These are phyloP conservation scores for Suillus weaverae DNA, from an alignment of 768 basidiomycete species.

Conservation along the genomic window DNA sequence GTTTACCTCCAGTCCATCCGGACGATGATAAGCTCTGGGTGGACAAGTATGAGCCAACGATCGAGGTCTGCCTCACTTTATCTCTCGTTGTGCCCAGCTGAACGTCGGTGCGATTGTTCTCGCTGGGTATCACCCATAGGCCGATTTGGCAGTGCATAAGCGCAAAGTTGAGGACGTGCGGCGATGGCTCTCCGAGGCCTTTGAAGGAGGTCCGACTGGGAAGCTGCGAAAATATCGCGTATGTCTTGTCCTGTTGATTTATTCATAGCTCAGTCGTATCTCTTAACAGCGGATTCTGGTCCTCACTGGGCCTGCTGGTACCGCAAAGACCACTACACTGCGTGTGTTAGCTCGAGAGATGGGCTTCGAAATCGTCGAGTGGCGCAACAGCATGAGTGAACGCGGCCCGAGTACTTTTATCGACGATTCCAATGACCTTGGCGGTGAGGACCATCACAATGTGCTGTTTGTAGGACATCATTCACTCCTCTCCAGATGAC, in stretches of 20 bases:
- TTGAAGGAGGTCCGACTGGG: slow-evolving; percentile 63
- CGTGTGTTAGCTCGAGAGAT: slow-evolving; percentile 73
- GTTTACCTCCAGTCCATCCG: background rate
- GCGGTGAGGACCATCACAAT: slow-evolving; percentile 6
- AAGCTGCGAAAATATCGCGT: slow-evolving; percentile 76
- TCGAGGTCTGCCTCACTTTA: slow-evolving; percentile 45
- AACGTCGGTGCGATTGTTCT: background rate
- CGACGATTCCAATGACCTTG: slow-evolving; percentile 15
- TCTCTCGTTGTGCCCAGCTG: slow-evolving; percentile 4
- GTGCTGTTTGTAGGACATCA: background rate
- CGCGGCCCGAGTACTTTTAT: slow-evolving; percentile 26
- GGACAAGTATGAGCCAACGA: slow-evolving; percentile 60
- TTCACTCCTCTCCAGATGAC: slow-evolving; percentile 13
- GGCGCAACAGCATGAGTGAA: slow-evolving; percentile 71
- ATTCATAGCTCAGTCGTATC: background rate
- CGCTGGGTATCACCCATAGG: slow-evolving; percentile 37
- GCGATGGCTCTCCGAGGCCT: slow-evolving; percentile 72
- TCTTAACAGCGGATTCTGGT: slow-evolving; percentile 70
- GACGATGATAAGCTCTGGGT: slow-evolving; percentile 54
- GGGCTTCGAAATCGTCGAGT: slow-evolving; percentile 81
- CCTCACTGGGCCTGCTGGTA: slow-evolving; percentile 86
- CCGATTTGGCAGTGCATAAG: slow-evolving; percentile 76
- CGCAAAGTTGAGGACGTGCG: slow-evolving; percentile 78
- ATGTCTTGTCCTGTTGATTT: slow-evolving; percentile 23
- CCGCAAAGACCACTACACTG: slow-evolving; percentile 87